A percentile compares a stretch with the other conserved stretches of the same genome.
Evolutionary conservation across 768 basidiomycete genomes (phyloP).

Genomic region (Sarcodon sp.): DNA sequence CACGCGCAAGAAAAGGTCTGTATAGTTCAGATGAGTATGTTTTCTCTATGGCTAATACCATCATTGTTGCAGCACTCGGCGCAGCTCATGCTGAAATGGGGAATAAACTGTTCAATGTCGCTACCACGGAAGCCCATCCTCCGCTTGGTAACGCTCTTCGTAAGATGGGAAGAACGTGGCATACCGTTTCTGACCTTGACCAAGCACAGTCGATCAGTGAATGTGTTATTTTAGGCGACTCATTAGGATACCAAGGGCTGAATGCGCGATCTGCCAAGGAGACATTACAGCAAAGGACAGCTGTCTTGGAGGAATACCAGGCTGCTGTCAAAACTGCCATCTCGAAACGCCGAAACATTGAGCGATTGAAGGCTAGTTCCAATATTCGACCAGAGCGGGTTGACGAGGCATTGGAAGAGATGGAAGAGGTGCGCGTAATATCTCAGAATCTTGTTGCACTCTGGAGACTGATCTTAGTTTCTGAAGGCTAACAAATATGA

Average conservation of each 20-base stretch:
- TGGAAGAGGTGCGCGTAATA: slow-evolving; percentile 61
- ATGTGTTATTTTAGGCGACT: slow-evolving; percentile 92
- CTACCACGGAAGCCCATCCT: slow-evolving; percentile 79
- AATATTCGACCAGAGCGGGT: slow-evolving; percentile 80
- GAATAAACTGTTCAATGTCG: slow-evolving; percentile 82
- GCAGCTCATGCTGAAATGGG: slow-evolving; percentile 79
- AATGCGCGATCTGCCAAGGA: slow-evolving; percentile 97
- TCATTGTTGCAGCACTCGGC: slow-evolving; percentile 49
- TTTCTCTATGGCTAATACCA: slow-evolving; percentile 2
- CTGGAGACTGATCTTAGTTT: slow-evolving; percentile 2
- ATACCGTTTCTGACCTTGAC: slow-evolving; percentile 79
- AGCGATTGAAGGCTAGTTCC: slow-evolving; percentile 73
- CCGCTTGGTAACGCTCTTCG: slow-evolving; percentile 74
- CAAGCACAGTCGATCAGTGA: slow-evolving; percentile 89
- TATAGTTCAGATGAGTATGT: slow-evolving; percentile 2
- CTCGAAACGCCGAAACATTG: slow-evolving; percentile 85
- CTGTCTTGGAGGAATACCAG: slow-evolving; percentile 90
- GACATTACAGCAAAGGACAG: slow-evolving; percentile 79
- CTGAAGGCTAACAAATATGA: slow-evolving; percentile 84
- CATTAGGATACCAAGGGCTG: slow-evolving; percentile 89
- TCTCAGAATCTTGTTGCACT: slow-evolving; percentile 1
- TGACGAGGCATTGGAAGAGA: slow-evolving; percentile 84
- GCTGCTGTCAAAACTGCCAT: slow-evolving; percentile 88
- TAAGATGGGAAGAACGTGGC: slow-evolving; percentile 80
- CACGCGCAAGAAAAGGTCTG: slow-evolving; percentile 67